Evolutionary conservation across 805 yeast species (phyloP).

Genomic region (Clavispora phyllophila): DNA sequence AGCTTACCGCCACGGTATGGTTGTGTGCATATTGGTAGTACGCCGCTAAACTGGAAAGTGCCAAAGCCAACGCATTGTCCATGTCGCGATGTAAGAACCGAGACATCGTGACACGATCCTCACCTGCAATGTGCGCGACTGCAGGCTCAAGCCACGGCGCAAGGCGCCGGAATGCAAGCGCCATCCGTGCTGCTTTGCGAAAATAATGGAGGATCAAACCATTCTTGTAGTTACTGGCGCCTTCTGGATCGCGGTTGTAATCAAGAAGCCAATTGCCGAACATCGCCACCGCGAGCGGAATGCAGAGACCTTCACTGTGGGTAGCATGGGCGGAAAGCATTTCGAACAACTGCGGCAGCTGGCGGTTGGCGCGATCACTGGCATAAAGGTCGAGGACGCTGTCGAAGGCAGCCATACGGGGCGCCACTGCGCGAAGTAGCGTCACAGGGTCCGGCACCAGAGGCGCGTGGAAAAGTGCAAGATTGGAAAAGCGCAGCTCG

Average conservation of each 20-base stretch:
- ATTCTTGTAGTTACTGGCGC: conserved; percentile 17
- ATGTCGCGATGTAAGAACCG: conserved; percentile 16
- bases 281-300: conserved; percentile 23
- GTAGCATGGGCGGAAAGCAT: conserved; percentile 14
- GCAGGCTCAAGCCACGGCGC: conserved; percentile 7
- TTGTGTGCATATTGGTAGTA: conserved; percentile 16
- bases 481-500: conserved; percentile 14
- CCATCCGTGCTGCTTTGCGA: conserved; percentile 17
- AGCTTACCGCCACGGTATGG: conserved; percentile 15
- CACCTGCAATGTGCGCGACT: background rate
- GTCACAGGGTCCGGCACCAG: conserved; percentile 1
- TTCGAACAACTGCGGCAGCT: conserved; percentile 15
- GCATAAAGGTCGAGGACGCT: conserved; percentile 16
- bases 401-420: conserved; percentile 8
- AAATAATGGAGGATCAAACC: conserved; percentile 17
- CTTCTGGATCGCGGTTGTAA: conserved; percentile 12
- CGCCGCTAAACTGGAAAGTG: conserved; percentile 17
- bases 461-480: conserved; percentile 8
- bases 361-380: conserved; percentile 9
- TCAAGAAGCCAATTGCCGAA: conserved; percentile 22
- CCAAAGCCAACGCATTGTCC: conserved; percentile 13
- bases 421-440: conserved; percentile 6
- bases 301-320: conserved; percentile 11
- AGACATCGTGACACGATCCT: conserved; percentile 2
- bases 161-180: conserved; percentile 14